These are phyloP conservation scores for Neotropicomus parvogracilis DNA, from an alignment of 1,284 basidiomycete species.

Conservation along the genomic window DNA sequence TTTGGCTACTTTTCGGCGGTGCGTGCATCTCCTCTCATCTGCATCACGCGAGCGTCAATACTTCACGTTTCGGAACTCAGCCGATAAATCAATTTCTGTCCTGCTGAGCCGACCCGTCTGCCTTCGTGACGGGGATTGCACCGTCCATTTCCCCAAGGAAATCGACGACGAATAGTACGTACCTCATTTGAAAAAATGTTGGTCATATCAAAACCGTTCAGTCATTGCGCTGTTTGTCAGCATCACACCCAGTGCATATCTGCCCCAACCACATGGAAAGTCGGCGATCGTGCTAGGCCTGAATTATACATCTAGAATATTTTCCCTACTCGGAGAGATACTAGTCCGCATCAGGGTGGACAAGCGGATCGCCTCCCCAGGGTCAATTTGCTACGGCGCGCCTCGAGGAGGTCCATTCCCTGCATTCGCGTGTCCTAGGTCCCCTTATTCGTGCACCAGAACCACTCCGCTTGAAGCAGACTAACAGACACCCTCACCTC, in stretches of 20 bases:
- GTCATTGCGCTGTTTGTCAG: conserved; percentile 36
- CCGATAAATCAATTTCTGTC: conserved; percentile 86
- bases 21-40: conserved; percentile 24
- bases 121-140: conserved; percentile 82
- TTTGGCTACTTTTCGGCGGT: conserved; percentile 86
- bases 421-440: conserved; percentile 68
- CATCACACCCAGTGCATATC: conserved; percentile 75
- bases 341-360: conserved; percentile 79
- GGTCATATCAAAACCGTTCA: conserved; percentile 32
- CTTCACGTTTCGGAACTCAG: conserved; percentile 35
- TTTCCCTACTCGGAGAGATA: conserved; percentile 78
- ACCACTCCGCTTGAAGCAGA: conserved; percentile 62
- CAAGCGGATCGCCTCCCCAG: conserved; percentile 76
- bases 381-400: conserved; percentile 79
- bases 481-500: conserved; percentile 44
- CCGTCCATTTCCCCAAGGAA: conserved; percentile 80
- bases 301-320: conserved; percentile 83
- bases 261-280: conserved; percentile 78
- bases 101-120: conserved; percentile 76
- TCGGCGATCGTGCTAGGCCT: conserved; percentile 80
- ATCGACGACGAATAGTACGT: conserved; percentile 83
- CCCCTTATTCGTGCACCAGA: conserved; percentile 70
- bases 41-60: conserved; percentile 3
- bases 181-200: conserved; percentile 24
- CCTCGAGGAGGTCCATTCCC: conserved; percentile 73